These are phyloP conservation scores for Balamuthia mandrillaris DNA, from an alignment of 208 protist genomes.

Conservation along the genomic window DNA sequence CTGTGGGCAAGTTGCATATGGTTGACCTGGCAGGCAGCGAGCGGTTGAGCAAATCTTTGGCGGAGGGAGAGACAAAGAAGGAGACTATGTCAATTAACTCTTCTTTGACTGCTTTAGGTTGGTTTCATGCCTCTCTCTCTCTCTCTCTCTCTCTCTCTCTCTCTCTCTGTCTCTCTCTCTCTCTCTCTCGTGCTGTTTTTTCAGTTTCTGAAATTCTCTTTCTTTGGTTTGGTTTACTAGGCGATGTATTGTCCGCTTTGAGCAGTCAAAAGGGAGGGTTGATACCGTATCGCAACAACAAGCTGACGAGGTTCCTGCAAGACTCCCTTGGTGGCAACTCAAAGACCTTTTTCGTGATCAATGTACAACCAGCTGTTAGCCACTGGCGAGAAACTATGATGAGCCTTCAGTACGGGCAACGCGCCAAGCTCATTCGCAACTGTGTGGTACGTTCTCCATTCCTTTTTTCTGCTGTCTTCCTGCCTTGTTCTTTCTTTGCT, in stretches of 20 bases:
- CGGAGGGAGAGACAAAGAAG: conserved; percentile 35
- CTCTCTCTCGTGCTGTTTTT: not conserved
- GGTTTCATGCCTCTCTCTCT: not conserved
- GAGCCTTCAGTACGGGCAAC: conserved; percentile 73
- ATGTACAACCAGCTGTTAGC: conserved; percentile 67
- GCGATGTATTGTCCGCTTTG: conserved; percentile 34
- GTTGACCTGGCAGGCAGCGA: conserved; percentile 54
- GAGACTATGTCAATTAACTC: conserved; percentile 48
- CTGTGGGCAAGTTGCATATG: conserved; percentile 43
- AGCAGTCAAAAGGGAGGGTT: conserved; percentile 56
- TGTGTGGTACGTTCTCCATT: conserved; percentile 41
- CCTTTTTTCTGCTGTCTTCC: not conserved
- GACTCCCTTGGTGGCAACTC: conserved; percentile 75
- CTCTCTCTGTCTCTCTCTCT: not conserved
- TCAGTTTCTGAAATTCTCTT: not conserved
- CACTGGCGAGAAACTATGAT: conserved; percentile 77
- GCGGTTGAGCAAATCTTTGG: not conserved
- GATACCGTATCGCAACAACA: conserved; percentile 81
- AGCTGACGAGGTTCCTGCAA: conserved; percentile 73
- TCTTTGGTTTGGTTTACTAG: not conserved
- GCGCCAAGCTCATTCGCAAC: conserved; percentile 82
- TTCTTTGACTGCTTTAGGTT: conserved; percentile 42
- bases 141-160: not conserved
- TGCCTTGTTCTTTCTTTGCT: not conserved
- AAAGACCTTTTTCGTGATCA: conserved; percentile 77